Evolutionary conservation across 176 grass and related monocot genomes (phyloP).

Genomic region (Aegilops bicornis): DNA sequence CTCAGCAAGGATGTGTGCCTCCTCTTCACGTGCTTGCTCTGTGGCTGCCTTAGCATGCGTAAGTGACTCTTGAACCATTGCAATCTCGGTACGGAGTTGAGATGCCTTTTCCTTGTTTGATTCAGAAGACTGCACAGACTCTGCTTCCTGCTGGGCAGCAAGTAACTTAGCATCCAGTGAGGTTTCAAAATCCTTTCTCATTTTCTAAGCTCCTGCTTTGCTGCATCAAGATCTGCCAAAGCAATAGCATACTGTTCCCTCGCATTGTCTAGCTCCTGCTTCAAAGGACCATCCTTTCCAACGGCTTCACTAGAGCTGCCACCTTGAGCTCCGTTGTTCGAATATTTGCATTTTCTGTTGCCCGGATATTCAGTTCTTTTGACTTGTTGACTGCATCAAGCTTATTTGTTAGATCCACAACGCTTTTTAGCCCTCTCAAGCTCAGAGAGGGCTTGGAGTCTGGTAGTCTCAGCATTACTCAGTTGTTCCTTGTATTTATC

Average conservation of each 20-base stretch:
- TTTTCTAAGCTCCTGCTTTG: conserved; percentile 78
- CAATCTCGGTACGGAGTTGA: conserved; percentile 69
- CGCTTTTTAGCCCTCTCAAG: conserved; percentile 73
- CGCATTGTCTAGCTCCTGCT: conserved; percentile 71
- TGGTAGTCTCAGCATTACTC: conserved; percentile 74
- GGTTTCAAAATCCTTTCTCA: conserved; percentile 85
- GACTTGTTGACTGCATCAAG: conserved; percentile 73
- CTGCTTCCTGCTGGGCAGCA: conserved; percentile 72
- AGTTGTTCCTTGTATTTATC: conserved; percentile 95
- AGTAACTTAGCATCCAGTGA: conserved; percentile 69
- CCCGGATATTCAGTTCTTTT: conserved; percentile 70
- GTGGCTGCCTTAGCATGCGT: conserved; percentile 70
- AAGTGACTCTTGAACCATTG: conserved; percentile 59
- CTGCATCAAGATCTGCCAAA: conserved; percentile 79
- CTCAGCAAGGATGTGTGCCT: conserved; percentile 60
- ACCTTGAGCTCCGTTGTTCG: conserved; percentile 65
- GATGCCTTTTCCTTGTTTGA: conserved; percentile 67
- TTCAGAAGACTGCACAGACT: conserved; percentile 64
- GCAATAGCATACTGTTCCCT: conserved; percentile 75
- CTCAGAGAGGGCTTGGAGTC: conserved; percentile 62
- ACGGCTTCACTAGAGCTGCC: conserved; percentile 30
- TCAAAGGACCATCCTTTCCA: conserved; percentile 60
- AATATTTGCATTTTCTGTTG: conserved; percentile 69
- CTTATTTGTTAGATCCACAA: conserved; percentile 65
- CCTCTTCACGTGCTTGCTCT: conserved; percentile 76